Percentiles rank a stretch among this genome's conserved stretches.
phyloP scores from a whole-genome alignment of 2,329 filamentous ascomycete species.

The Alternaria panax region DNA sequence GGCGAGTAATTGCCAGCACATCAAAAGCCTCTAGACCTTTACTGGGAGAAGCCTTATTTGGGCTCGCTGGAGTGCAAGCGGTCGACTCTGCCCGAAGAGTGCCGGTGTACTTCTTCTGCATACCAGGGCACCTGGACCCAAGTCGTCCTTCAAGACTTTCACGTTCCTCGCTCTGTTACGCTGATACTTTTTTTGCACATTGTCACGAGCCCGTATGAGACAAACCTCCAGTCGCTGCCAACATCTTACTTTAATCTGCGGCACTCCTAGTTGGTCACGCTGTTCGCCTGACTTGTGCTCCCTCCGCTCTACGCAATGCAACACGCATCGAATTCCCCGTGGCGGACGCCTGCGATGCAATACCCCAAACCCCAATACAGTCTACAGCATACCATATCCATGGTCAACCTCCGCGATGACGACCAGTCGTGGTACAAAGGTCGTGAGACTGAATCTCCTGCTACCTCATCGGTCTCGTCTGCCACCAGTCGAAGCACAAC shows the following conservation, averaged over 20 bases:
- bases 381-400: constrained; percentile 50
- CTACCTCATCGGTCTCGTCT: constrained; percentile 51
- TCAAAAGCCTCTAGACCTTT: constrained; percentile 44
- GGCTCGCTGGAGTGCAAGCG: constrained; percentile 32
- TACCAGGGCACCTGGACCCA: constrained; percentile 40
- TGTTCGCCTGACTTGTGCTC: constrained; percentile 31
- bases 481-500: constrained; percentile 48
- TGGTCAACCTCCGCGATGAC: constrained; percentile 50
- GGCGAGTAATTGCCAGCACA: constrained; percentile 51
- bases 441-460: constrained; percentile 46
- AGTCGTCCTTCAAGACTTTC: constrained; percentile 35
- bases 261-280: constrained; percentile 32
- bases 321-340: constrained; percentile 45
- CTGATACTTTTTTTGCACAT: constrained; percentile 39
- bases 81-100: constrained; percentile 26
- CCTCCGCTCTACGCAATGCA: constrained; percentile 42
- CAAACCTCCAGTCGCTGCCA: constrained; percentile 18
- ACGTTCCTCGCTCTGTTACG: constrained; percentile 32
- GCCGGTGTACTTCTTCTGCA: constrained; percentile 45
- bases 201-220: constrained; percentile 26
- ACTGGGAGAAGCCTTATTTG: constrained; percentile 40
- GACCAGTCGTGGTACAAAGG: constrained; percentile 46
- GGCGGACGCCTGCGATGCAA: constrained; percentile 42
- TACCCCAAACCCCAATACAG: constrained; percentile 46
- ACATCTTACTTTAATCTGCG: constrained; percentile 22